Base-by-base conservation (phyloP, 768 basidiomycete species). In the Leucogyrophana mollusca region DNA sequence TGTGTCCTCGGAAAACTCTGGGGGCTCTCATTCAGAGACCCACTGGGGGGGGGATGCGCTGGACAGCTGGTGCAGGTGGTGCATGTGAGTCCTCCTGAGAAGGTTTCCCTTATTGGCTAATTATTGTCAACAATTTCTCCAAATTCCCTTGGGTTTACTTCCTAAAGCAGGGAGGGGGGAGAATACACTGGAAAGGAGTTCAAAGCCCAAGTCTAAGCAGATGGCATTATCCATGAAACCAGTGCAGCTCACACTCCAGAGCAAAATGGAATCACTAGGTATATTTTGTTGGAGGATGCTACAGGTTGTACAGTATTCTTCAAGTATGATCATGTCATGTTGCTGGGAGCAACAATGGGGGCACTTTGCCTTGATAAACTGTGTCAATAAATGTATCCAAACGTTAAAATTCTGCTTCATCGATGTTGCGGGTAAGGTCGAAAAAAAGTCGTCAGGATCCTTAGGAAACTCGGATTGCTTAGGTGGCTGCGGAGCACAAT, bases 401-500 rank as follows among this genome's bases (percentile, higher is more conserved):
- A 34, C 68, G 69, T 32, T 73, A 70, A 0, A 87, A 60, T 17
- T 79, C 83, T 0, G 57, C 59, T 17, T 79, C 80, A 58, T 85
- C 74, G 1, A 85, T 58, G 47, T 87, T 78, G 32, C 83, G 69
- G 24, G 79, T 60, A 14, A 80, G 44, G 49, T 85, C 85, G 49
- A 71, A 71, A 42, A 74, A 75, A 66, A 66, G 22, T 77, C 79
- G 21, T 72, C 71, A 9, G 72, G 67, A 25, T 30, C 47, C 20
- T 25, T 10, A n/a, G 22, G 33, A 21, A 27, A 13, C 27, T 43
- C 35, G 16, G 20, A 3, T 14, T 42, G 51, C 7, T 27, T 18
- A 4, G 51, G 53, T 9, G 61, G 52, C 54, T 47, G 44, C 38
- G 54, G 54, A 49, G 30, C 21, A 52, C 52, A 51, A 57, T 80